Conservation (phyloP, 495 filamentous ascomycete species). For the Tetracladium setigerum region DNA sequence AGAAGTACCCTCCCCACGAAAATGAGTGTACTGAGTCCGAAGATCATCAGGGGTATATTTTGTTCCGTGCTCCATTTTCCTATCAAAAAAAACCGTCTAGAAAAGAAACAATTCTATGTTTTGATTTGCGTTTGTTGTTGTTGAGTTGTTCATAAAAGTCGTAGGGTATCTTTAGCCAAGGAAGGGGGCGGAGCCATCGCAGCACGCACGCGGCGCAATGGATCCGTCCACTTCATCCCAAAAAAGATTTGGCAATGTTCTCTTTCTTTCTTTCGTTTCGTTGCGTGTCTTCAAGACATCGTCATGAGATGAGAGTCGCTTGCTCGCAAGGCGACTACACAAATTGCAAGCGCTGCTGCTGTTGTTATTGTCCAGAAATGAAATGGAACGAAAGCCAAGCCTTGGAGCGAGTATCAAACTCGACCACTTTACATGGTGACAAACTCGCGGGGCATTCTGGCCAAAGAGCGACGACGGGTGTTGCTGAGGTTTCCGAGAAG, state of each 20-base stretch:
- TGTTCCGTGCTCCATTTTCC: too few relatives aligned
- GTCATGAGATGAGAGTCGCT: neutral
- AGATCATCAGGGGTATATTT: too few relatives aligned
- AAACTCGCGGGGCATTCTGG: constrained; percentile 2
- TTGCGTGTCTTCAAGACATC: neutral
- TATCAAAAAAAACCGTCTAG: too few relatives aligned
- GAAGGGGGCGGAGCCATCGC: neutral
- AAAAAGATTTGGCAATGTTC: neutral
- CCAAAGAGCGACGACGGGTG: constrained; percentile 5
- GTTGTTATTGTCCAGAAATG: neutral
- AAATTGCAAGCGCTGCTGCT: neutral
- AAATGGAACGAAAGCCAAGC: too few relatives aligned
- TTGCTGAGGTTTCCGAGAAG: constrained; percentile 14
- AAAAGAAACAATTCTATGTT: too few relatives aligned
- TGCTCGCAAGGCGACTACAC: neutral
- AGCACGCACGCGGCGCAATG: constrained; percentile 15
- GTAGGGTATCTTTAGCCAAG: too few relatives aligned
- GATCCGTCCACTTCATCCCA: neutral
- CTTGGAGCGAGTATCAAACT: too few relatives aligned
- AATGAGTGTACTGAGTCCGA: too few relatives aligned
- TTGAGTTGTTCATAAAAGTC: too few relatives aligned
- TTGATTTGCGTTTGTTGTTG: too few relatives aligned
- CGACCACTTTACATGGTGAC: constrained; percentile 3
- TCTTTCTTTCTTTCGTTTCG: neutral
- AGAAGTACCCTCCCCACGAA: too few relatives aligned